Evolutionary conservation across 108 stramenopile genomes (phyloP).

Genomic region (Craspedostauros australis): DNA sequence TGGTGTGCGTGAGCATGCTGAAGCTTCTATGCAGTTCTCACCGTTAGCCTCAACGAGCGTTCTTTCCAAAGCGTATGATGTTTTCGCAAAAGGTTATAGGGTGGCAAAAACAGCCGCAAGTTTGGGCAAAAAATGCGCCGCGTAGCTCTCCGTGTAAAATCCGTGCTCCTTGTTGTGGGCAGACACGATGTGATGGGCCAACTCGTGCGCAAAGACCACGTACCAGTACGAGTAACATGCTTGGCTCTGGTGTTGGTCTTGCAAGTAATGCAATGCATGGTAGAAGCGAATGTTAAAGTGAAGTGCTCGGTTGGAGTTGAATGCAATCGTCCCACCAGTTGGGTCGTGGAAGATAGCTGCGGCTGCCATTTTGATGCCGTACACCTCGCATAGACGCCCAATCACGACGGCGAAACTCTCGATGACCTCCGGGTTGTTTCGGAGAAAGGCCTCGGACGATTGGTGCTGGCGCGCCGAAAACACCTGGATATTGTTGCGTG

Average conservation of each 20-base stretch:
- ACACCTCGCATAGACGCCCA: slow-evolving; percentile 42
- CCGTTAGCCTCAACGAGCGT: too few relatives aligned
- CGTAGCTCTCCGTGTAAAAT: slow-evolving; percentile 56
- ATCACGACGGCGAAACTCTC: slow-evolving; percentile 59
- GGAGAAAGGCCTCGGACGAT: slow-evolving; percentile 33
- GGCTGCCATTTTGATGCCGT: slow-evolving; percentile 21
- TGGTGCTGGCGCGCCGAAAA: slow-evolving; percentile 34
- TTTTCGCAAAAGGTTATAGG: too few relatives aligned
- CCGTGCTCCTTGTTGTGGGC: slow-evolving; percentile 69
- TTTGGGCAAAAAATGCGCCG: slow-evolving; percentile 40
- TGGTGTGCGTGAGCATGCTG: too few relatives aligned
- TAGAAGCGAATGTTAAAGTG: slow-evolving; percentile 78
- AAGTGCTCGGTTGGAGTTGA: slow-evolving; percentile 58
- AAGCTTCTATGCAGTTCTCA: too few relatives aligned
- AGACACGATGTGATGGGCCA: slow-evolving; percentile 61
- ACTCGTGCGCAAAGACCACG: slow-evolving; percentile 49
- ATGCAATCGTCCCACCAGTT: slow-evolving; percentile 59
- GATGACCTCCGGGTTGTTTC: slow-evolving; percentile 39
- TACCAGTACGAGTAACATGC: slow-evolving; percentile 75
- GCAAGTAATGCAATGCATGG: slow-evolving; percentile 32
- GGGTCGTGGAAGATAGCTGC: slow-evolving; percentile 70
- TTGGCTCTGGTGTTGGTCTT: slow-evolving; percentile 11
- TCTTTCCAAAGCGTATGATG: too few relatives aligned
- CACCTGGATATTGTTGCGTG: slow-evolving; percentile 51
- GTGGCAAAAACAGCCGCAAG: slow-evolving; percentile 20